Evolutionary conservation across 805 yeast species (phyloP).

Genomic region (Yarrowia phangngaensis): DNA sequence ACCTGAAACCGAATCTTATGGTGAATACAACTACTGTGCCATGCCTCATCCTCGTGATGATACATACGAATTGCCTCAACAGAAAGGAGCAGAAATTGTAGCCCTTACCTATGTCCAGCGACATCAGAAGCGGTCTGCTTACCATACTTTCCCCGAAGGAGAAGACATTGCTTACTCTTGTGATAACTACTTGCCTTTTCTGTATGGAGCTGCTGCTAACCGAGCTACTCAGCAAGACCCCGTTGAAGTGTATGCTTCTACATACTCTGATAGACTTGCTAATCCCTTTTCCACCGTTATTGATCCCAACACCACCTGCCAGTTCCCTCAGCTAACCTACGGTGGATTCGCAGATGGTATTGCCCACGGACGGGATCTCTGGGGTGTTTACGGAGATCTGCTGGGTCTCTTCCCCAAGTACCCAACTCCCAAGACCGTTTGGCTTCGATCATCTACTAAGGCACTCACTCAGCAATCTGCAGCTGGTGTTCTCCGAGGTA

Average conservation of each 20-base stretch:
- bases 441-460: slow-evolving; percentile 43
- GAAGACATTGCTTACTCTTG: slow-evolving; percentile 35
- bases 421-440: slow-evolving; percentile 37
- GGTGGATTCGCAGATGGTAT: slow-evolving; percentile 44
- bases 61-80: slow-evolving; percentile 33
- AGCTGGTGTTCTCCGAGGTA: slow-evolving; percentile 41
- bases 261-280: slow-evolving; percentile 33
- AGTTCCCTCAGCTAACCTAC: slow-evolving; percentile 43
- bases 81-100: slow-evolving; percentile 31
- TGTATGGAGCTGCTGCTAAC: slow-evolving; percentile 30
- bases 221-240: slow-evolving; percentile 29
- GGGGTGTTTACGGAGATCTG: slow-evolving; percentile 41
- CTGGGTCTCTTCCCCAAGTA: slow-evolving; percentile 40
- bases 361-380: slow-evolving; percentile 43
- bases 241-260: slow-evolving; percentile 31
- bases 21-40: slow-evolving; percentile 45
- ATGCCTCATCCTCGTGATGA: slow-evolving; percentile 46
- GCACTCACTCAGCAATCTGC: slow-evolving; percentile 45
- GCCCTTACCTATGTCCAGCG: slow-evolving; percentile 46
- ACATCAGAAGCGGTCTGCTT: slow-evolving; percentile 47
- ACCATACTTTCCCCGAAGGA: slow-evolving; percentile 40
- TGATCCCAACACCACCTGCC: slow-evolving; percentile 39
- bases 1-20: slow-evolving; percentile 36
- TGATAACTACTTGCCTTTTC: slow-evolving; percentile 37
- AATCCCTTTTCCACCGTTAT: slow-evolving; percentile 35